Evolutionary conservation across 1,139 yeast genomes (phyloP).

Genomic region (Diutina rugosa): DNA sequence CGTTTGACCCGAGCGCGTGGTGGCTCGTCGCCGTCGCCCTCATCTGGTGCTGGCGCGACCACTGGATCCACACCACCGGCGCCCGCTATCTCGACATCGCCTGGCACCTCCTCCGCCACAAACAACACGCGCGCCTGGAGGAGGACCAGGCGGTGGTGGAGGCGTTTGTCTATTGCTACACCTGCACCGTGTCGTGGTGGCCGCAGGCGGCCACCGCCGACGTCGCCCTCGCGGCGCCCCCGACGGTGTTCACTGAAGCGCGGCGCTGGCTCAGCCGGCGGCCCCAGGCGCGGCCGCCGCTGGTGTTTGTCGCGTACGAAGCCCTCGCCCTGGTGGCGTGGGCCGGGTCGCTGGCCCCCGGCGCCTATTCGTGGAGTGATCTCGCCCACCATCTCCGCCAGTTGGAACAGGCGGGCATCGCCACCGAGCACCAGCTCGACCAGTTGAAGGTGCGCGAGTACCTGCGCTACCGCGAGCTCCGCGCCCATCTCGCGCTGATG

Average conservation of each 20-base stretch:
- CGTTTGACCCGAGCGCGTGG: background rate
- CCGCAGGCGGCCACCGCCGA: background rate
- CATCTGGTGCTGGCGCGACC: background rate
- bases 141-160: background rate
- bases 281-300: background rate
- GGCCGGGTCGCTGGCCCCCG: background rate
- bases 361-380: background rate
- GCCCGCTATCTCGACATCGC: background rate
- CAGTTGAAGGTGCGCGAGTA: background rate
- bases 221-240: background rate
- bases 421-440: background rate
- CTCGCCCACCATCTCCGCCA: background rate
- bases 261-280: background rate
- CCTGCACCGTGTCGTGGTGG: background rate
- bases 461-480: background rate
- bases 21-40: background rate
- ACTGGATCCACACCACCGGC: background rate
- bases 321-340: background rate
- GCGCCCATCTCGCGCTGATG: background rate
- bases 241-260: background rate
- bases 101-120: background rate
- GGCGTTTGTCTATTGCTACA: background rate
- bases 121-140: background rate
- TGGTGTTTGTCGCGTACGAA: background rate
- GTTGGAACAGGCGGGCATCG: background rate